A percentile compares a stretch with the other conserved stretches of the same genome.
phyloP scores from a whole-genome alignment of 345 rosid genomes.

The Camelina hispida region DNA sequence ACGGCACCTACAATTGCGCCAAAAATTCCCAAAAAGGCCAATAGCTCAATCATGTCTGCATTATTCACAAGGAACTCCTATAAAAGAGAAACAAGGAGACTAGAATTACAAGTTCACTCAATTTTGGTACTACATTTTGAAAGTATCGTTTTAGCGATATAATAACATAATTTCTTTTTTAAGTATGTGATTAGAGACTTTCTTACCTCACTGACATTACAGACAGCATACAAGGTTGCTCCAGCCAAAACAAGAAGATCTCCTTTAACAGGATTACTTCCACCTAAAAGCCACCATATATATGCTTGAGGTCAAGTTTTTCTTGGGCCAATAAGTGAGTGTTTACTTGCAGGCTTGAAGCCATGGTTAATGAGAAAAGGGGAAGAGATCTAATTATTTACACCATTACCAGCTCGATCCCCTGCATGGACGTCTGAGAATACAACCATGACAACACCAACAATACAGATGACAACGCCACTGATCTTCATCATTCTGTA shows the following conservation, averaged over 20 bases:
- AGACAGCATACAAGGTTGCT: slow-evolving; percentile 69
- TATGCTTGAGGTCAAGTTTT: slow-evolving; percentile 6
- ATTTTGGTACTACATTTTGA: neutral
- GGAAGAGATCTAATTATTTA: neutral
- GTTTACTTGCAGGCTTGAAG: slow-evolving; percentile 2
- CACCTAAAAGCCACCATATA: slow-evolving; percentile 48
- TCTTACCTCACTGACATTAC: slow-evolving; percentile 77
- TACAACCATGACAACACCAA: slow-evolving; percentile 79
- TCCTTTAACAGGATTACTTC: slow-evolving; percentile 70
- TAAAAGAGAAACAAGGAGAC: slow-evolving; percentile 13
- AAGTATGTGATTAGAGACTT: slow-evolving; percentile 1
- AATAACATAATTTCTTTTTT: neutral
- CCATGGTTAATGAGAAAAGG: neutral
- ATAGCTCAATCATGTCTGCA: slow-evolving; percentile 78
- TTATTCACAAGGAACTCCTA: slow-evolving; percentile 87
- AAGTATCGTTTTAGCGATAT: neutral
- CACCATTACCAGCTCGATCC: slow-evolving; percentile 65
- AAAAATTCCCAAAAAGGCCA: slow-evolving; percentile 78
- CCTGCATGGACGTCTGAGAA: slow-evolving; percentile 92
- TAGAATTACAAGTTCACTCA: neutral
- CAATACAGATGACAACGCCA: slow-evolving; percentile 79
- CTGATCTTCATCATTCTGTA: slow-evolving; percentile 75
- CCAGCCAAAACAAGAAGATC: slow-evolving; percentile 75
- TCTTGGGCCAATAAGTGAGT: neutral
- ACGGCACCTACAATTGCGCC: slow-evolving; percentile 82